These are phyloP conservation scores for Cyberlindnera galapagoensis DNA, from an alignment of 805 yeast genomes.

Conservation along the genomic window DNA sequence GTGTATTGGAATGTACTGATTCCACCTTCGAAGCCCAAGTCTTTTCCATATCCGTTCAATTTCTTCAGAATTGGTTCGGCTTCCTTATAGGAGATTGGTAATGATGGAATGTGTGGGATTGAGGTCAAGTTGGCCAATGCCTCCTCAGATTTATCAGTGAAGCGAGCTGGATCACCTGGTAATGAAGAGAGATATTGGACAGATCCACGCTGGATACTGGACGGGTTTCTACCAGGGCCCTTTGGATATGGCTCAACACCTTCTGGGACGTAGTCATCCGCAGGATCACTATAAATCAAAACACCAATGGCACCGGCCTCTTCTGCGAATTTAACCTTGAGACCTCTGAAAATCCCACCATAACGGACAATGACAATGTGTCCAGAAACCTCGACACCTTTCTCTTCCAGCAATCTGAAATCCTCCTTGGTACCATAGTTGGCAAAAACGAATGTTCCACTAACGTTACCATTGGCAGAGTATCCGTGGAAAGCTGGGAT, in stretches of 20 bases:
- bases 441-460: constrained; percentile 58
- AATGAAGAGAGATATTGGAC: constrained; percentile 52
- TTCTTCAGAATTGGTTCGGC: constrained; percentile 54
- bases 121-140: constrained; percentile 39
- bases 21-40: constrained; percentile 43
- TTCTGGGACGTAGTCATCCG: constrained; percentile 50
- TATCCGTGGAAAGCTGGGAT: constrained; percentile 75
- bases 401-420: constrained; percentile 38
- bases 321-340: constrained; percentile 73
- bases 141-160: constrained; percentile 60
- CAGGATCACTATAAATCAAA: constrained; percentile 63
- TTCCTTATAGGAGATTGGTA: constrained; percentile 62
- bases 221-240: constrained; percentile 75
- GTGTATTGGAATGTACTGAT: constrained; percentile 39
- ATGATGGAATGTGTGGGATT: constrained; percentile 62
- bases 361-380: constrained; percentile 63
- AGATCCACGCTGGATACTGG: constrained; percentile 71
- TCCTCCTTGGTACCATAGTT: constrained; percentile 64
- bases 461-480: constrained; percentile 69
- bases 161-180: constrained; percentile 70
- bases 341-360: constrained; percentile 62
- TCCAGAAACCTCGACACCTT: constrained; percentile 46
- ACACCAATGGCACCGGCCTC: constrained; percentile 64
- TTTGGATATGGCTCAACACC: constrained; percentile 64
- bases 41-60: constrained; percentile 53